Evolutionary conservation across 2,329 filamentous ascomycete species (phyloP).

Genomic region (Pestalotiopsis sp.): DNA sequence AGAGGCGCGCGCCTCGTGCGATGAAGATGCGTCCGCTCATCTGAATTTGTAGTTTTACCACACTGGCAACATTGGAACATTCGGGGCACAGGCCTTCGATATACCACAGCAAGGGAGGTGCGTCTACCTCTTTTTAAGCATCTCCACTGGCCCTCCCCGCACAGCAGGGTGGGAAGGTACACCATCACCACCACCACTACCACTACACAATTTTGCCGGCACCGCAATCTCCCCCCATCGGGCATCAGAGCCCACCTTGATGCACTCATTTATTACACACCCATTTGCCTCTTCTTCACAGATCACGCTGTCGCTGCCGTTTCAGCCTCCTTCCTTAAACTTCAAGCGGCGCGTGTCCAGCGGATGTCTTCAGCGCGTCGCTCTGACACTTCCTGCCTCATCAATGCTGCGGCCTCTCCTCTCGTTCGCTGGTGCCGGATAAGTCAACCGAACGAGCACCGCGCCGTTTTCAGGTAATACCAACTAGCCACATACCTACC

Average conservation of each 20-base stretch:
- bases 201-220: not conserved
- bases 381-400: not conserved
- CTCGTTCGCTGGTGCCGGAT: not conserved
- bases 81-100: not conserved
- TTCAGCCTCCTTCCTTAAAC: not conserved
- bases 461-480: not conserved
- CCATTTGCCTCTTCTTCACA: not conserved
- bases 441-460: not conserved
- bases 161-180: not conserved
- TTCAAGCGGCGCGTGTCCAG: not conserved
- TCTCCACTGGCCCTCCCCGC: not conserved
- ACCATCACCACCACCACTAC: not conserved
- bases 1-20: too few species aligned
- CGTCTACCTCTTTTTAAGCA: not conserved
- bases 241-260: not conserved
- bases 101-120: not conserved
- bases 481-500: not conserved
- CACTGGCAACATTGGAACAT: not conserved
- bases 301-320: not conserved
- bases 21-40: too few species aligned
- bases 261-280: not conserved
- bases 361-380: not conserved
- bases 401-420: not conserved
- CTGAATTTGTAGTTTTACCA: too few species aligned
- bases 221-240: not conserved